Conservation (phyloP, 345 rosid genomes). For the Corchorus olitorius region DNA sequence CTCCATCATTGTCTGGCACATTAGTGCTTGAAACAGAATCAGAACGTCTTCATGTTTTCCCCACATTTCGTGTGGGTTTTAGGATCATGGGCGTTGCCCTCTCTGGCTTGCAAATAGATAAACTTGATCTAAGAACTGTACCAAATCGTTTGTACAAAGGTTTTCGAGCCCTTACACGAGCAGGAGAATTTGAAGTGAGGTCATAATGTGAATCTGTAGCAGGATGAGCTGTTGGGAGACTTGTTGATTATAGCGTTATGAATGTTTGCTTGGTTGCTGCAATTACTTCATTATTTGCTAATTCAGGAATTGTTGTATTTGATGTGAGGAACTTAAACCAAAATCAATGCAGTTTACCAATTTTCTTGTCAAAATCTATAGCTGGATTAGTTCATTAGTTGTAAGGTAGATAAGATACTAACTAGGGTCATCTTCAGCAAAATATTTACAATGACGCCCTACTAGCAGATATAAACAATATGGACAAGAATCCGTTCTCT, state of each 20-base stretch:
- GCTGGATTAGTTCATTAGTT: neutral
- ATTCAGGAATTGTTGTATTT: conserved; percentile 3
- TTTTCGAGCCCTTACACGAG: conserved; percentile 80
- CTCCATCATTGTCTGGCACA: conserved; percentile 81
- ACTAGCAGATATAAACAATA: neutral
- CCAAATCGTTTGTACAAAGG: conserved; percentile 87
- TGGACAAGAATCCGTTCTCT: neutral
- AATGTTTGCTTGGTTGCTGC: neutral
- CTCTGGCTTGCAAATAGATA: conserved; percentile 80
- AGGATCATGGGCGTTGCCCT: conserved; percentile 90
- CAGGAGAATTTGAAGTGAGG: conserved; percentile 86
- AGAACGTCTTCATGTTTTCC: conserved; percentile 77
- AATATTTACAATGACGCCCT: neutral
- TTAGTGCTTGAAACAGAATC: conserved; percentile 60
- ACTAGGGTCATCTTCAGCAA: neutral
- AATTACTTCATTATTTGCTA: neutral
- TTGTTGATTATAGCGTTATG: neutral
- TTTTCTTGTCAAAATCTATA: neutral
- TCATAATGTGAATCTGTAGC: conserved; percentile 37
- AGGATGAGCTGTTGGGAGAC: conserved; percentile 1
- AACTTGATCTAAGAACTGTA: conserved; percentile 61
- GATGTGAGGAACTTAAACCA: neutral
- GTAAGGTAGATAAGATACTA: neutral
- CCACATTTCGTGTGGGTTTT: conserved; percentile 70
- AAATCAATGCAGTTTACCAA: neutral